Percentiles rank a stretch among this genome's conserved stretches.
phyloP scores from a whole-genome alignment of 1,284 basidiomycete genomes.

The Ustilago cynodontis region DNA sequence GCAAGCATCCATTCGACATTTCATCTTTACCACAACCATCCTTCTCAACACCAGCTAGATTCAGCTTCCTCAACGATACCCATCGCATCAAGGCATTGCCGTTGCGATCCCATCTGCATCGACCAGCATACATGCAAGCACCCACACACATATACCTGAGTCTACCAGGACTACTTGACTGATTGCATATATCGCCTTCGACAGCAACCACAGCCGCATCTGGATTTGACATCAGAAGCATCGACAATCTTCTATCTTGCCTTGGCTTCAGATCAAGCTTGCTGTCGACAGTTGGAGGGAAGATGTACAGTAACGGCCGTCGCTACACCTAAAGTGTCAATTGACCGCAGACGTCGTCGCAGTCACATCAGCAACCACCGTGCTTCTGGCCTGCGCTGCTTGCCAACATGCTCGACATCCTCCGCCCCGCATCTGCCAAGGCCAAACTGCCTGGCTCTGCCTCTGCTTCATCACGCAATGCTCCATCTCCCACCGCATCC shows the following conservation, averaged over 20 bases:
- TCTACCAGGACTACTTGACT: too few species aligned
- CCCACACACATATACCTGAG: too few species aligned
- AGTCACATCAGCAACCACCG: background rate
- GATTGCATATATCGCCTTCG: too few species aligned
- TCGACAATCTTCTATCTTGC: too few species aligned
- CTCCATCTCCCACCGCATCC: slow-evolving; percentile 29
- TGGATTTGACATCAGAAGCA: too few species aligned
- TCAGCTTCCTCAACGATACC: too few species aligned
- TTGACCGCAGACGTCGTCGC: background rate
- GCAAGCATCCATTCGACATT: background rate
- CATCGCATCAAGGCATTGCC: too few species aligned
- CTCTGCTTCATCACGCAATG: background rate
- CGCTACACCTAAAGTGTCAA: background rate
- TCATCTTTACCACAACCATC: too few species aligned
- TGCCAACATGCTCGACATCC: slow-evolving; percentile 35
- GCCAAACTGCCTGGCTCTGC: slow-evolving; percentile 4
- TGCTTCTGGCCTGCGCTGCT: background rate
- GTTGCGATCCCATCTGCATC: too few species aligned
- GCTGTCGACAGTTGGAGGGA: background rate
- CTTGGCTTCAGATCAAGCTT: background rate
- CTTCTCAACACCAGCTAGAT: too few species aligned
- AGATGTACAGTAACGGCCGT: background rate
- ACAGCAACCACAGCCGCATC: too few species aligned
- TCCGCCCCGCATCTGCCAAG: slow-evolving; percentile 32
- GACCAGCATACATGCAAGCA: too few species aligned